Base-by-base conservation (phyloP, 2,329 filamentous ascomycete species). In the Coniosporium tulheliwenetii region DNA sequence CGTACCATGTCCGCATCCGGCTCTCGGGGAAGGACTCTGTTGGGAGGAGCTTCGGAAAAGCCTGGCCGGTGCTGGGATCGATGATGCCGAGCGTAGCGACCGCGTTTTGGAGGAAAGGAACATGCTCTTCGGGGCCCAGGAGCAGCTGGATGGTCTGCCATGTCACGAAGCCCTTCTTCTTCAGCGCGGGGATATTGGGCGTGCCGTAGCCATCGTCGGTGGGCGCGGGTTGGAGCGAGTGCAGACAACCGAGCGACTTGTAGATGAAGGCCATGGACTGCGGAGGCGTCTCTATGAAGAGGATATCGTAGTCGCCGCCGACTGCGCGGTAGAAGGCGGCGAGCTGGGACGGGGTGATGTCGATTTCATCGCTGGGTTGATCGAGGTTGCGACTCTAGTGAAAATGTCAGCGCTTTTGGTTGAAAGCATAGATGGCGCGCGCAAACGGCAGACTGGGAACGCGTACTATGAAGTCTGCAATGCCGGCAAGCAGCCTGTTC, bases 141-240 rank as follows among this genome's bases (percentile, higher is more conserved):
- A 96, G 66, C 15, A 94, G 72, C 62, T 96, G 85, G 41, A 96
- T 82, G 0, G 84, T 85, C 64, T 94, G 81, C 89, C 89, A 98
- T 57, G 85, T 79, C 36, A 89, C 83, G 58, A 93, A 98, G 34
- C 91, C 91, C 52, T 77, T 75, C 0, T 73, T 69, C 31, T 89
- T 93, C 42, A 98, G 65, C 10, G 86, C 84, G 0, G 91, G 91
- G 35, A 95, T 73, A 0, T 73, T 77, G 0, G 89, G 91, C 1
- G 78, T 67, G 3, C 72, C 73, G 56, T 83, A 95, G 46, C 84
- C 75, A 50, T 79, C 71, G 37, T 59, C 56, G 33, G 76, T 73
- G 38, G 60, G 59, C 1, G 75, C 75, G 1, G 85, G 85, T 49
- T 93, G 83, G 26, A 96, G 70, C 39, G 77, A 79, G 62, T 96